These are phyloP conservation scores for Penicillium soppii DNA, from an alignment of 495 filamentous ascomycete genomes.

Conservation along the genomic window DNA sequence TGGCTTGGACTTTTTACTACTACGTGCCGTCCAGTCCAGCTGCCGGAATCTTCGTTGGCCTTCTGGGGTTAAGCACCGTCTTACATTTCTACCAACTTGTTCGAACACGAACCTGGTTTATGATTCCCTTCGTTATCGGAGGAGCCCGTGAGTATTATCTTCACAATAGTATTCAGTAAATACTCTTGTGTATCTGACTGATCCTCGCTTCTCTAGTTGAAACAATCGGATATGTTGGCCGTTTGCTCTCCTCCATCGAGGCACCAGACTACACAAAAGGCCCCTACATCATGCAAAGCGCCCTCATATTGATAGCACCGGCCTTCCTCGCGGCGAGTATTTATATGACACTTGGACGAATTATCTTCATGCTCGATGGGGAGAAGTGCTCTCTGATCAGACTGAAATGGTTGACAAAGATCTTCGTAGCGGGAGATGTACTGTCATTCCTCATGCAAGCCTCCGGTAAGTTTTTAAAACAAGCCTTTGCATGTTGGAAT, in stretches of 20 bases:
- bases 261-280: background rate
- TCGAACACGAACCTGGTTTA: slow-evolving; percentile 50
- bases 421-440: background rate
- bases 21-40: slow-evolving; percentile 52
- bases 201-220: background rate
- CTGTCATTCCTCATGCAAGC: background rate
- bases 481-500: too few relatives aligned
- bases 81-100: slow-evolving; percentile 47
- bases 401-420: background rate
- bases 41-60: slow-evolving; percentile 48
- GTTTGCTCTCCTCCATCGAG: background rate
- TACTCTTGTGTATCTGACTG: background rate
- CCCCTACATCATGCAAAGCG: background rate
- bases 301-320: background rate
- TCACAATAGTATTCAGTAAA: background rate
- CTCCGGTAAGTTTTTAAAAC: background rate
- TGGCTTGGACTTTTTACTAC: slow-evolving; percentile 30
- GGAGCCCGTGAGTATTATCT: slow-evolving; percentile 43
- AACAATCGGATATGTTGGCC: background rate
- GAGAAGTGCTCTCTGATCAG: background rate
- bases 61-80: slow-evolving; percentile 45
- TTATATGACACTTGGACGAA: background rate
- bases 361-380: background rate
- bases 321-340: background rate
- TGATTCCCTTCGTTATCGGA: slow-evolving; percentile 56